Percentiles rank a stretch among this genome's conserved stretches.
Evolutionary conservation across 1,284 basidiomycete genomes (phyloP).

Genomic region (Tranzscheliella williamsii): DNA sequence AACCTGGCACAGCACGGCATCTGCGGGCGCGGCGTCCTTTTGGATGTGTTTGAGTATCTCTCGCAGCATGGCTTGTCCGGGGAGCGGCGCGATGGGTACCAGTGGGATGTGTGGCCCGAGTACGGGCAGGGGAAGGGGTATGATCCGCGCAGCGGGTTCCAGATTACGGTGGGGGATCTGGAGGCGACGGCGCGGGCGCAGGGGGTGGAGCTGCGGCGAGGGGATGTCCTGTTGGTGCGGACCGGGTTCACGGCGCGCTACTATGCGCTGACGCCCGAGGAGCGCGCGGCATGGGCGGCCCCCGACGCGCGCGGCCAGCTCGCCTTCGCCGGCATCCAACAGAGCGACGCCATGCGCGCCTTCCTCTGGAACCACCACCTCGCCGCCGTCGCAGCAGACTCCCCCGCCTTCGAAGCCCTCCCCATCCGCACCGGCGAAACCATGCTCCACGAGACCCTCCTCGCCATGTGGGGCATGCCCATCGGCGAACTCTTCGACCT

Average conservation of each 20-base stretch:
- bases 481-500: constrained; percentile 64
- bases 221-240: constrained; percentile 49
- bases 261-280: constrained; percentile 64
- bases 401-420: constrained; percentile 73
- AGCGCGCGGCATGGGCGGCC: constrained; percentile 64
- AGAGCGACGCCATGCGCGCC: constrained; percentile 48
- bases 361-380: constrained; percentile 74
- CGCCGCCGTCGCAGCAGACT: constrained; percentile 73
- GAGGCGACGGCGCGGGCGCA: constrained; percentile 70
- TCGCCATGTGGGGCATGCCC: constrained; percentile 54
- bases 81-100: constrained; percentile 9
- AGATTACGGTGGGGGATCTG: constrained; percentile 68
- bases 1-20: constrained; percentile 71
- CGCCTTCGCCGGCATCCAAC: constrained; percentile 46
- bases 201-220: constrained; percentile 63
- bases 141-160: constrained; percentile 70
- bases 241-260: constrained; percentile 71
- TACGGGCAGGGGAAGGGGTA: constrained; percentile 32
- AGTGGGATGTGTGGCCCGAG: constrained; percentile 8
- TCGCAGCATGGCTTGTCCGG: constrained; percentile 18
- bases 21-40: constrained; percentile 71
- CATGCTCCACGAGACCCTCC: constrained; percentile 46
- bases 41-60: constrained; percentile 66
- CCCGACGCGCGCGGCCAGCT: constrained; percentile 10
- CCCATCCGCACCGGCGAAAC: constrained; percentile 21